These are phyloP conservation scores for Alloteropsis angusta DNA, from an alignment of 202 grass and related monocot species.

Conservation along the genomic window DNA sequence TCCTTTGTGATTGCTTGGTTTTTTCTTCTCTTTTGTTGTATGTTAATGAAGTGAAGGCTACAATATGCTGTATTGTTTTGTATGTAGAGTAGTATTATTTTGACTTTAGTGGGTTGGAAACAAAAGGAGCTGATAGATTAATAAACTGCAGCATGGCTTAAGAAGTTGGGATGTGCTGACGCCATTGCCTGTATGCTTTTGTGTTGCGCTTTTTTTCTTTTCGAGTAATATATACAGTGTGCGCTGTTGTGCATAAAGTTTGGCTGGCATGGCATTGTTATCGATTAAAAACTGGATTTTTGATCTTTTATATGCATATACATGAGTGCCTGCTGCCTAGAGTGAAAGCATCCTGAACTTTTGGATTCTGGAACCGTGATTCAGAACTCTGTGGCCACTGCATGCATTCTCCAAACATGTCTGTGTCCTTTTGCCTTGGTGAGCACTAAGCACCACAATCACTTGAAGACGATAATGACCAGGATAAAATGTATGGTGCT, in stretches of 20 bases:
- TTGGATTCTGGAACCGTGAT: background rate
- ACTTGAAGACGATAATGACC: background rate
- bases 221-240: background rate
- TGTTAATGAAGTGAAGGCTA: background rate
- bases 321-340: background rate
- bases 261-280: background rate
- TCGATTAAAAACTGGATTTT: background rate
- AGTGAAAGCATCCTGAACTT: background rate
- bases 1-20: background rate
- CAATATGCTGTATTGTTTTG: background rate
- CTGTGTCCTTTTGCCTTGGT: background rate
- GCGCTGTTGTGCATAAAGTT: background rate
- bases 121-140: background rate
- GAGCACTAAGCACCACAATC: background rate
- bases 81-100: background rate
- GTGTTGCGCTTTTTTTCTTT: background rate
- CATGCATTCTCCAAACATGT: background rate
- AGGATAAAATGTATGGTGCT: background rate
- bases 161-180: background rate
- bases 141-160: background rate
- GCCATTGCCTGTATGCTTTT: background rate
- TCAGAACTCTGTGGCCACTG: background rate
- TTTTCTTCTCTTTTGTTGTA: background rate
- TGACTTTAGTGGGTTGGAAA: background rate
- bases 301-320: background rate